Evolutionary conservation across 1,139 yeast species (phyloP), one percentile per base, ranked within the genome.

Genomic region (Taphrina wiesneri): DNA sequence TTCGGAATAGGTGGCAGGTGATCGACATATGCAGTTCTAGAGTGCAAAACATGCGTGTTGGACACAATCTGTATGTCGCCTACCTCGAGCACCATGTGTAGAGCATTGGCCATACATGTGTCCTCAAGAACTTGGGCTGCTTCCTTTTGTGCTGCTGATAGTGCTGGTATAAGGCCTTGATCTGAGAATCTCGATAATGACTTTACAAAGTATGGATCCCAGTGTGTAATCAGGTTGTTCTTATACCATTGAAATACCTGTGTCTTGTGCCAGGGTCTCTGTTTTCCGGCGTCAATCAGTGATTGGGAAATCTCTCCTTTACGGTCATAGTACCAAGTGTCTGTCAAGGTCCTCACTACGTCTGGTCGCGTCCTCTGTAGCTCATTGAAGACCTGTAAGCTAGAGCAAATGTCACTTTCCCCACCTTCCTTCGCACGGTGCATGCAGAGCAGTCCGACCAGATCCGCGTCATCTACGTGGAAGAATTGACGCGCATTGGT

Each of bases 131-230:
- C 64, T 30, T 59, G 56, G 7, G 53, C 53, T 1, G 64, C 64
- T 21, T 59, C 64, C 28, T 39, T 46, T 36, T 59, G 64, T 19
- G 56, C 56, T 23, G 30, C 56, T 7, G 56, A 34, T 9, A 59
- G 64, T 1, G 47, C 47, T 15, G 64, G 64, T 9, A 59, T n/a
- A 11, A 59, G 49, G 28, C 64, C 64, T 11, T 60, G 61, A 47
- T 47, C 45, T 7, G 53, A 45, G 28, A 49, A 59, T 26, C 64
- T 28, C 19, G 52, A 9, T n/a, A 59, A 49, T n/a, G 56, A 49
- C 28, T 49, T 39, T 36, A 59, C 64, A 49, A 59, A 59, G 62
- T 59, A 59, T n/a, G 64, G 56, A 21, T 59, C 64, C 64, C 64
- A 59, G 19, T 51, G 56, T 9, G 56, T 47, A 39, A 59, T 59